Percentiles rank a stretch among this genome's conserved stretches.
phyloP scores from a whole-genome alignment of 2,329 filamentous ascomycete genomes.

The Sporothrix phasma region DNA sequence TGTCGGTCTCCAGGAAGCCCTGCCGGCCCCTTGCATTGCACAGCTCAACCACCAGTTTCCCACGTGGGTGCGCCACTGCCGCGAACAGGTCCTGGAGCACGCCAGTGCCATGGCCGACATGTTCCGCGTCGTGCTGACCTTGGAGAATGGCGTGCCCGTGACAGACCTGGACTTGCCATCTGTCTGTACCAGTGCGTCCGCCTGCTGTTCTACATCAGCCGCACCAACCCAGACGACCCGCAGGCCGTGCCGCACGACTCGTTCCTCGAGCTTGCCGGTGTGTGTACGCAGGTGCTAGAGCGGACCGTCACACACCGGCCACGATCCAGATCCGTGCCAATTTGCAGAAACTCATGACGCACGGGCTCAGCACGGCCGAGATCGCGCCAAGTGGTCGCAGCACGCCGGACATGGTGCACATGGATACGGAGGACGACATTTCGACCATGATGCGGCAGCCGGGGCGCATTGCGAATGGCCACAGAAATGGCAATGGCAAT shows the following conservation, averaged over 20 bases:
- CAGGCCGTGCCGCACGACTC: slow-evolving; percentile 31
- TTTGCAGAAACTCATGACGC: slow-evolving; percentile 41
- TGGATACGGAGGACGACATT: slow-evolving; percentile 19
- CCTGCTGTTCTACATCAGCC: slow-evolving; percentile 42
- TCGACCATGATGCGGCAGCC: slow-evolving; percentile 11
- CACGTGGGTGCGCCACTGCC: slow-evolving; percentile 39
- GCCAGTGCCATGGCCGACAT: slow-evolving; percentile 46
- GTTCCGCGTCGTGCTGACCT: slow-evolving; percentile 41
- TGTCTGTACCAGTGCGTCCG: slow-evolving; percentile 47
- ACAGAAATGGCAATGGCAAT: background rate
- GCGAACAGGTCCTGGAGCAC: slow-evolving; percentile 43
- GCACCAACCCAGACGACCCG: slow-evolving; percentile 33
- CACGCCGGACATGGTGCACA: slow-evolving; percentile 15
- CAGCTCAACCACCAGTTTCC: slow-evolving; percentile 32
- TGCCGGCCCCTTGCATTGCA: slow-evolving; percentile 35
- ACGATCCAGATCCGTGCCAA: slow-evolving; percentile 39
- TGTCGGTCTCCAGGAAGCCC: slow-evolving; percentile 40
- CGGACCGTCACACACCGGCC: slow-evolving; percentile 42
- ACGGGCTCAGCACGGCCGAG: slow-evolving; percentile 30
- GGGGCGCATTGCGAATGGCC: background rate
- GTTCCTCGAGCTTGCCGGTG: slow-evolving; percentile 39
- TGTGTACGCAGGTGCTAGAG: slow-evolving; percentile 42
- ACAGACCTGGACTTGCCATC: slow-evolving; percentile 44
- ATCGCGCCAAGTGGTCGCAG: slow-evolving; percentile 23
- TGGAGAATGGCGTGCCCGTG: slow-evolving; percentile 41